Evolutionary conservation across 306 rosid genomes (phyloP).

Genomic region (Pachyrhizus erosus): DNA sequence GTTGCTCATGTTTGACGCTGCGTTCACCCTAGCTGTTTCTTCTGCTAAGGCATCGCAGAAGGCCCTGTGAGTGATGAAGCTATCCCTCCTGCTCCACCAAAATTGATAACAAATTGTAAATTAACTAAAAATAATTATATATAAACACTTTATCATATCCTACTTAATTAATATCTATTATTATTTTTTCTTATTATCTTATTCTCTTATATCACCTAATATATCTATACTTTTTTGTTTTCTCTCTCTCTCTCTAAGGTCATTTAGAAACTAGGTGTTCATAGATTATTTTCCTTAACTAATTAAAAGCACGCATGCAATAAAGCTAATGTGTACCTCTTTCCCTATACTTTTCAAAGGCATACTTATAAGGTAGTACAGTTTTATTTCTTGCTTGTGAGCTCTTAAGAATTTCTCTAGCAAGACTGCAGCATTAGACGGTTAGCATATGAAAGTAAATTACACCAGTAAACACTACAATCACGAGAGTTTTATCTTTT

Average conservation of each 20-base stretch:
- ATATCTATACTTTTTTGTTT: background rate
- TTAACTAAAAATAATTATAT: background rate
- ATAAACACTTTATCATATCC: no score
- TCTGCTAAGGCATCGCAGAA: constrained; percentile 95
- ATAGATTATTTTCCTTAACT: background rate
- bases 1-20: constrained; percentile 60
- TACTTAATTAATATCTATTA: no score
- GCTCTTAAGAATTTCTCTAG: background rate
- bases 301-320: background rate
- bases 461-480: background rate
- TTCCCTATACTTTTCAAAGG: background rate
- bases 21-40: constrained; percentile 88
- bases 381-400: background rate
- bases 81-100: constrained; percentile 78
- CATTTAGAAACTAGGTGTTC: background rate
- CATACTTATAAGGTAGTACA: background rate
- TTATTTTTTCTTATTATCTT: background rate
- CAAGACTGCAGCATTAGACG: background rate
- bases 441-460: background rate
- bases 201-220: background rate
- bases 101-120: constrained; percentile 17
- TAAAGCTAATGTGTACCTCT: constrained; percentile 8
- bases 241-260: background rate
- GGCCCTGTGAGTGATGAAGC: constrained; percentile 92
- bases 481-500: constrained; percentile 1